Base-by-base conservation (phyloP, 495 filamentous ascomycete species). In the Aspergillus hancockii region DNA sequence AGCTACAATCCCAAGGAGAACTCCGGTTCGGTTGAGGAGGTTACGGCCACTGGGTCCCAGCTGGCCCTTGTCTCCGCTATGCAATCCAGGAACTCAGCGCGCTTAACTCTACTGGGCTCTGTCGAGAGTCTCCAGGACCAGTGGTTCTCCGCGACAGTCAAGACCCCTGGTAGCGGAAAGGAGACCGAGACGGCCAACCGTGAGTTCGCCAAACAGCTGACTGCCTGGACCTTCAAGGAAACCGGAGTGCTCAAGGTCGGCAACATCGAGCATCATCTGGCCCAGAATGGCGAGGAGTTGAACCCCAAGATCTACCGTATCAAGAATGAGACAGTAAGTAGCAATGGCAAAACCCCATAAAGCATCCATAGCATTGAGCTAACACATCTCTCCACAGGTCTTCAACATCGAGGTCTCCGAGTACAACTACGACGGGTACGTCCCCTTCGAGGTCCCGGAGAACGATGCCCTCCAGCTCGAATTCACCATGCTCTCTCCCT, bases 401-500 rank as follows among this genome's bases (percentile, higher is more conserved):
- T 98, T 92, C 76, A 83, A 81, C 63, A 92, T 97, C 70, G 91
- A 92, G 62, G 63, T 97, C 38, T 96, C 94, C 8, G 92, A 97
- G 70, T 97, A 90, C 71, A 63, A 68, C 31, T 83, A 81, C 74
- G 83, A 87, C 69, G 79, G 82, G 65, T 93, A 84, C 74, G 75
- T 79, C 8, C 90, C 93, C 56, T 96, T 92, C 76, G 76, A 77
- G 40, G 78, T 90, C 32, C 86, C 90, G 54, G 59, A 78, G 3
- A 73, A 69, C 53, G 94, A 98, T 69, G 79, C 74, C 28, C 70
- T 98, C 14, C 94, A 98, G 70, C 89, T 98, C 57, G 94, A 98
- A 75, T 96, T 97, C 80, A 92, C 86, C 75, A 98, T 98, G 94
- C 89, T 98, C 14, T 97, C 93, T 8, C 94, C 95, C 63, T 97